Base-by-base conservation (phyloP, 345 rosid species). In the Camelina laxa region DNA sequence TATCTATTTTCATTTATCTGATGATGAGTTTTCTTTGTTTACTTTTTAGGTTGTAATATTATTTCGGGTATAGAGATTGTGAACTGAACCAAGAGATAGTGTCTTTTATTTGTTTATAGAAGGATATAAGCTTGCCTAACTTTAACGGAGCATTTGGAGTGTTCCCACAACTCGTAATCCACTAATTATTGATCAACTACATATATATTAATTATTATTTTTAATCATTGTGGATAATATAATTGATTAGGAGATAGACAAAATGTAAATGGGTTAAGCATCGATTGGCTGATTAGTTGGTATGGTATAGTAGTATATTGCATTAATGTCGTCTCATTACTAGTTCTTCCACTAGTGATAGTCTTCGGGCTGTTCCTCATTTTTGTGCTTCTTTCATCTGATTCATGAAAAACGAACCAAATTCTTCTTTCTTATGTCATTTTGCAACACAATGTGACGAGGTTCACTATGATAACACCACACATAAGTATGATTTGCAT, bases 101-200 rank as follows among this genome's bases (percentile, higher is more conserved):
- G 45, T 22, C 39, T 63, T 60, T 61, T 15, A 27, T 76, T 63
- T 45, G 7, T 54, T 45, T 35, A 68, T 76, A 45, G 24, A 22
- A 61, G 24, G 66, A 67, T 38, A 55, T 24, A 24, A 56, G 44
- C 45, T 55, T 64, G 72, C 60, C 60, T 56, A 70, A 70, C 75
- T 76, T 70, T 76, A 70, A 36, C 8, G 21, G 21, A 76, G 60
- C 75, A 64, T 48, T 56, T 70, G 70, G 38, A 36, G 35, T 56
- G 67, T 76, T 76, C 80, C 71, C 75, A 17, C 60, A 70, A 76
- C 75, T 76, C 60, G 75, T 70, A 71, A 56, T 44, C 80, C 80
- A 76, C 80, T 76, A 70, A 76, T 76, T 14, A 56, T 62, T 64
- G 60, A 55, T 76, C 70, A 69, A 17, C 48, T 61, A 31, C 58